phyloP scores from a whole-genome alignment of 441 rosid species.

The Erodium trifolium region DNA sequence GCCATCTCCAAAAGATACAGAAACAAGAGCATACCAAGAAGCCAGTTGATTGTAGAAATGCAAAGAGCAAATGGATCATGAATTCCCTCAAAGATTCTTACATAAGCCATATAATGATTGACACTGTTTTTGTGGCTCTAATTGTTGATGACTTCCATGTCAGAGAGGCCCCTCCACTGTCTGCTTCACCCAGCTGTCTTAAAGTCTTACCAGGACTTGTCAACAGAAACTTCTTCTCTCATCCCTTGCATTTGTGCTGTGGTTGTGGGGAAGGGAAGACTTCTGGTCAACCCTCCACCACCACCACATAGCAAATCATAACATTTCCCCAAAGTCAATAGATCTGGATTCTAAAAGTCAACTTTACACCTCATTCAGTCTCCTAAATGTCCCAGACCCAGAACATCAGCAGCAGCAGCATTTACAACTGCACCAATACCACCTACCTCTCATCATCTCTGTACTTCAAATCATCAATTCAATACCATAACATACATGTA shows the following conservation, averaged over 20 bases:
- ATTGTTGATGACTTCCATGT: neutral
- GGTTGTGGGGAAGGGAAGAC: neutral
- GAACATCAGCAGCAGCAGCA: neutral
- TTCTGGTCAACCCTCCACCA: neutral
- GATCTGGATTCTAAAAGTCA: neutral
- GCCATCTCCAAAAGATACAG: neutral
- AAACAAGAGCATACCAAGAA: neutral
- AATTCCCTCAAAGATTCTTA: no score
- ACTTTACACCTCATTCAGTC: neutral
- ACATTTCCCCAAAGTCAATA: neutral
- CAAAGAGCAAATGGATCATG: neutral
- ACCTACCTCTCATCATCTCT: neutral
- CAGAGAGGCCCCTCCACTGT: neutral
- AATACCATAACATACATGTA: neutral
- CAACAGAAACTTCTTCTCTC: no score
- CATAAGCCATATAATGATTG: neutral
- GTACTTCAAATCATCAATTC: neutral
- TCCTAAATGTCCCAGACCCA: neutral
- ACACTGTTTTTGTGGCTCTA: neutral
- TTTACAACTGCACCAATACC: neutral
- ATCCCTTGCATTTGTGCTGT: no score
- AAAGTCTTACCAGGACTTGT: no score
- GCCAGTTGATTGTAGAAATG: slow-evolving; percentile 2
- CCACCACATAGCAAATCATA: no score
- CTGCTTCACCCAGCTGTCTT: neutral